Base-by-base conservation (phyloP, 2,329 filamentous ascomycete species). In the Penicillium oxalicum region DNA sequence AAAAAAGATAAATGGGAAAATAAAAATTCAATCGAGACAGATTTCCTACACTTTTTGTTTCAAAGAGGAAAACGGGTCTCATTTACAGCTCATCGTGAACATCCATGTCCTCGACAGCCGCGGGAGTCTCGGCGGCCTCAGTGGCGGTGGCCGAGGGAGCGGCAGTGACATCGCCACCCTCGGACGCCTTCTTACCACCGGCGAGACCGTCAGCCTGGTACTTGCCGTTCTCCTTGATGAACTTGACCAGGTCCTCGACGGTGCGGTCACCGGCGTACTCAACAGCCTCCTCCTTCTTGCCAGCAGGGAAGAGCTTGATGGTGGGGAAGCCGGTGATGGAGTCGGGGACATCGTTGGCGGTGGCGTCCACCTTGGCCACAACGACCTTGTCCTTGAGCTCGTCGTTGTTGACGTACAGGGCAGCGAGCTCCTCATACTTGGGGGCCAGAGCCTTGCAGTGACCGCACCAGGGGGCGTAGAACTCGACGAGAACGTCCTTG, bases 271-370 rank as follows among this genome's bases (percentile, higher is more conserved):
- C 93, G 57, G 78, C 80, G 82, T 96, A 98, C 62, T 89, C 88
- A 55, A 96, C 73, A 51, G 93, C 88, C 60, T 83, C 77, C 66
- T 80, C 79, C 84, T 98, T 98, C 73, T 80, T 79, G 65, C 90
- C 91, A 62, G 93, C 93, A 57, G 88, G 82, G 86, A 83, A 98
- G 60, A 98, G 82, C 82, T 97, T 97, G 82, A 98, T 96, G 71
- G 93, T 98, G 49, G 93, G 93, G 86, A 98, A 98, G 57, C 93
- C 93, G 73, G 88, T 82, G 67, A 98, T 89, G 77, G 95, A 88
- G 73, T 97, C 91, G 50, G 93, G 93, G 50, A 97, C 88, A 64
- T 98, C 93, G 77, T 98, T 98, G 76, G 76, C 74, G 54, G 93
- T 98, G 51, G 93, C 93, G 67, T 98, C 93, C 61, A 98, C 86